Base-by-base conservation (phyloP, 139 green algal species). In the Desmodesmus armatus region DNA sequence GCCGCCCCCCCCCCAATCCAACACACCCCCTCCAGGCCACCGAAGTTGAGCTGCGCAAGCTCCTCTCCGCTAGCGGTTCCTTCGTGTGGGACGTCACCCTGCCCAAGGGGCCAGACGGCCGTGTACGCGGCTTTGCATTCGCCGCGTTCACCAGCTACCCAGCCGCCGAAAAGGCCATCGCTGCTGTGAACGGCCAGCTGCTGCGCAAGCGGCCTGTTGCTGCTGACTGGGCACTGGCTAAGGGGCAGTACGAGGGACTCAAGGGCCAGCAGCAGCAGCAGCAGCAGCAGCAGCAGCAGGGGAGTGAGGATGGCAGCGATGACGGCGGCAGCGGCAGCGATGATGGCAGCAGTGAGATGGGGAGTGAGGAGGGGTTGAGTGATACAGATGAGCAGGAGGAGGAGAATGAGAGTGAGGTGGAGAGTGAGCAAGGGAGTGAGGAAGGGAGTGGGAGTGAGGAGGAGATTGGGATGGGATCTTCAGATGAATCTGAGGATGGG, bases 171-270 rank as follows among this genome's bases (percentile, higher is more conserved):
- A 87, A 87, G 37, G 96, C 91, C n/a, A 95, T 99, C 33, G 40
- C 87, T n/a, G 15, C 87, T 4, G 75, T 94, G 25, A 99, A 99
- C 81, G 82, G 88, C 85, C 85, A 92, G 87, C 80, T 90, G 40
- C 62, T 99, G 39, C 62, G 82, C 25, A 91, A 91, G 5, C 88
- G 97, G 21, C 75, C 86, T 0, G 89, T 99, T 23, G 96, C 94
- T 6, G 95, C 96, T 35, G 97, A 99, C 83, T 99, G 96, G 95
- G 95, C 97, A 41, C 60, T 99, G 33, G 65, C 90, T 25, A 99
- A 99, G 89, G 76, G 63, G 5, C 74, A 94, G 83, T 98, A 90
- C 58, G 66, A 93, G 77, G 23, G 58, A 13, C 62, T 69, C 62
- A 78, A 93, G 74, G 69, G 17, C 29, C 47, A 21, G 78, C 33